These are phyloP conservation scores for Lanmaoa rubissima DNA, from an alignment of 768 basidiomycete species.

Conservation along the genomic window DNA sequence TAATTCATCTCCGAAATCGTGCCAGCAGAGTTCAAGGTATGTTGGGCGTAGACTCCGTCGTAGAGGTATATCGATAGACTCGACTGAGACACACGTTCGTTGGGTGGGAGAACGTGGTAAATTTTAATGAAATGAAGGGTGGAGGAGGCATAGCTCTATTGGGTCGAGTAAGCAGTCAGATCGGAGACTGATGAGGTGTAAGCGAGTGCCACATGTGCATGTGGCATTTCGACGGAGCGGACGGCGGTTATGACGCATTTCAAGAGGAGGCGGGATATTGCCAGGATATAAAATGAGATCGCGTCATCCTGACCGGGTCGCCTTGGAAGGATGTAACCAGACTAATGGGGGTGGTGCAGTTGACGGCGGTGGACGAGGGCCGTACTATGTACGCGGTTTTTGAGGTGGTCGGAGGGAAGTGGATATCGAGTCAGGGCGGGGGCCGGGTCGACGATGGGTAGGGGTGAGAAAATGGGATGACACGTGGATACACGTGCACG, in stretches of 20 bases:
- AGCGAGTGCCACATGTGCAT: neutral
- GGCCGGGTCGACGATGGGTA: neutral
- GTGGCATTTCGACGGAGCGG: neutral
- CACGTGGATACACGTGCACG: constrained; percentile 21
- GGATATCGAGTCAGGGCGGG: no score
- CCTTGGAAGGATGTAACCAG: no score
- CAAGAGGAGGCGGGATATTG: neutral
- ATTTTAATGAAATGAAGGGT: neutral
- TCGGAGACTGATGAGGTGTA: neutral
- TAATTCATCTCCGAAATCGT: constrained; percentile 11
- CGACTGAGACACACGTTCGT: neutral
- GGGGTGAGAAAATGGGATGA: neutral
- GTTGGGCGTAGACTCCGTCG: neutral
- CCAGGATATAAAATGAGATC: neutral
- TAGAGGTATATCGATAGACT: neutral
- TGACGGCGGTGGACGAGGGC: neutral
- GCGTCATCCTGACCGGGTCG: neutral
- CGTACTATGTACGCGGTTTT: no score
- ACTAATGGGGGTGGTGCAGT: no score
- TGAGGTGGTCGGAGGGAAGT: no score
- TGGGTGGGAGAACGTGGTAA: neutral
- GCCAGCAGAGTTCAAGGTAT: neutral
- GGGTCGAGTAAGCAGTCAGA: no score
- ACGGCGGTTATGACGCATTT: neutral
- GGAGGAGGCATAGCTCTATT: no score